Evolutionary conservation across 148 eudicot species (phyloP).

Genomic region (Camellia sinensis): DNA sequence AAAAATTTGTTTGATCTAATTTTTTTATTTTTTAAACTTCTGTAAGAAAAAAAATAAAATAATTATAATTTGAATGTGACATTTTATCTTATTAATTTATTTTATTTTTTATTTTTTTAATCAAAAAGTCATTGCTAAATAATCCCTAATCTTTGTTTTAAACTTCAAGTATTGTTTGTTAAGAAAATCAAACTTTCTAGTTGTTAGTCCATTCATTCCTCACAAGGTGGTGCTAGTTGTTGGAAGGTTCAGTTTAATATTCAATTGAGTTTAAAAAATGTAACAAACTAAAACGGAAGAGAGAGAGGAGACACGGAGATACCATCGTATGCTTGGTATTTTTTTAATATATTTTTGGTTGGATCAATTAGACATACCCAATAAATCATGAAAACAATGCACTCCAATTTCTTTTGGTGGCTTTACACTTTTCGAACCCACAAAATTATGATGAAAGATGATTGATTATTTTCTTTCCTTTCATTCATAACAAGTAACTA

Average conservation of each 20-base stretch:
- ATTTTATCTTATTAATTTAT: too few species aligned
- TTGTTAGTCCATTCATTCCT: conserved; percentile 2
- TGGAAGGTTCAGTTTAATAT: not conserved
- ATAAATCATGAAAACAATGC: conserved; percentile 36
- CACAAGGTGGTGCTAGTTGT: conserved; percentile 5
- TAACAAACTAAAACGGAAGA: not conserved
- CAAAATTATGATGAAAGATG: conserved; percentile 17
- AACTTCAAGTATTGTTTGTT: conserved; percentile 8
- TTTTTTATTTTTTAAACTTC: too few species aligned
- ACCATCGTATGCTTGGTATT: not conserved
- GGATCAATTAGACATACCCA: conserved; percentile 7
- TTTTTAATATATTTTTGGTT: not conserved
- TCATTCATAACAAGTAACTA: not conserved
- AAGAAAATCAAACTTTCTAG: conserved; percentile 10
- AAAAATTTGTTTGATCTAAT: too few species aligned
- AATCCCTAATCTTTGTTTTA: not conserved
- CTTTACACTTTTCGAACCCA: conserved; percentile 21
- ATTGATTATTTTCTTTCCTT: conserved; percentile 16
- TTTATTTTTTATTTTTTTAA: too few species aligned
- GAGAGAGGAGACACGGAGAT: too few species aligned
- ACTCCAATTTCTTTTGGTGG: conserved; percentile 17
- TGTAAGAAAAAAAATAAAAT: too few species aligned
- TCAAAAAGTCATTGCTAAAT: too few species aligned
- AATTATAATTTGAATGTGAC: too few species aligned
- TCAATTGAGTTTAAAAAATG: not conserved